These are phyloP conservation scores for Yarrowia sp. DNA, from an alignment of 805 yeast species.

Conservation along the genomic window DNA sequence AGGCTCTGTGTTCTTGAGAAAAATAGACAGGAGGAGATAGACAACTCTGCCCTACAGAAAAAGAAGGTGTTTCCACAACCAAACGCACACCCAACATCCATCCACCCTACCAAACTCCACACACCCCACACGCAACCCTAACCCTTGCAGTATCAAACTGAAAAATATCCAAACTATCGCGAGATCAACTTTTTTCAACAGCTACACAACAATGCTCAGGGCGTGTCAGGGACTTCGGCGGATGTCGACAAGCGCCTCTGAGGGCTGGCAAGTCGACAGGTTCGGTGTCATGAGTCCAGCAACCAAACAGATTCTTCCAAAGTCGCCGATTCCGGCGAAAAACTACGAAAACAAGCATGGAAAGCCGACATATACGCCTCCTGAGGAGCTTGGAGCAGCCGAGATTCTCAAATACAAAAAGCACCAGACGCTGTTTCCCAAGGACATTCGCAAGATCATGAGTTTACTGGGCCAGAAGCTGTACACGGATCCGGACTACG, in stretches of 20 bases:
- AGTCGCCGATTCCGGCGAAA: background rate
- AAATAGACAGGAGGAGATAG: too few species aligned
- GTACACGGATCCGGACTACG: background rate
- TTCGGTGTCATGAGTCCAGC: background rate
- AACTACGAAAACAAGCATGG: background rate
- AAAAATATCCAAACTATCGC: background rate
- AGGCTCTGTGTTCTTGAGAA: too few species aligned
- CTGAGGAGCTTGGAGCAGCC: background rate
- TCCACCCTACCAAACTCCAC: background rate
- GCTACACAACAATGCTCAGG: constrained; percentile 9
- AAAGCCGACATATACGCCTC: background rate
- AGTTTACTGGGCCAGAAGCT: background rate
- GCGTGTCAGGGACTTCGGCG: constrained; percentile 1
- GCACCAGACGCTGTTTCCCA: background rate
- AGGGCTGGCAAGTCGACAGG: background rate
- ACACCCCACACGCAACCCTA: background rate
- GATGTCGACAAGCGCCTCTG: background rate
- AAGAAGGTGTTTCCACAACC: too few species aligned
- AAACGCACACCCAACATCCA: background rate
- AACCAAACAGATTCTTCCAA: background rate
- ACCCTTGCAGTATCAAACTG: background rate
- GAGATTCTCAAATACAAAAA: background rate
- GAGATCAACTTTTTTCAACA: background rate
- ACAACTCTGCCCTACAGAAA: too few species aligned
- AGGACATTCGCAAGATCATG: background rate